Evolutionary conservation across 78 protist species (phyloP).

Genomic region (Dictyostelium citrinum): DNA sequence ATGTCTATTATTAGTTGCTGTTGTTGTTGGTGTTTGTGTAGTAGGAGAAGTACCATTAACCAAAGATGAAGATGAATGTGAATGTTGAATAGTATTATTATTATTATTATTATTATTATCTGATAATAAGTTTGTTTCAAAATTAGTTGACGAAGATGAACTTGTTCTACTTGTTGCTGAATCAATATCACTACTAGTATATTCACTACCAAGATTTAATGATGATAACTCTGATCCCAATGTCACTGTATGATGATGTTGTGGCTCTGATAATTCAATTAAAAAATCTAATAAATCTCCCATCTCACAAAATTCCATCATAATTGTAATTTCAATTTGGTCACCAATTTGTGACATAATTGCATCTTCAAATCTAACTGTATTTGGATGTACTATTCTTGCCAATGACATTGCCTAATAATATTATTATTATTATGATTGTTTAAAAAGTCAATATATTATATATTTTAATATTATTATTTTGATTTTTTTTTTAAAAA

Average conservation of each 20-base stretch:
- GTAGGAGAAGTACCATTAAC: not conserved
- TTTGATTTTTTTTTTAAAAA: not conserved
- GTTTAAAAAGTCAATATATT: too few relatives aligned
- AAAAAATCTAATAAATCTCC: conserved; percentile 69
- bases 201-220: conserved; percentile 2
- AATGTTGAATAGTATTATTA: not conserved
- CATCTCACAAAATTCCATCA: conserved; percentile 45
- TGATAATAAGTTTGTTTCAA: not conserved
- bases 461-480: too few relatives aligned
- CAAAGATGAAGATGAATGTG: not conserved
- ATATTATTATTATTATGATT: not conserved
- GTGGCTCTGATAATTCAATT: not conserved
- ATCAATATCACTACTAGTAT: not conserved
- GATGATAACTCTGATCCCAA: conserved; percentile 7
- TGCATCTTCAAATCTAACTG: conserved; percentile 63
- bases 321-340: conserved; percentile 4
- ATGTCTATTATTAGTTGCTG: not conserved
- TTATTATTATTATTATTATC: not conserved
- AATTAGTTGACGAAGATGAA: not conserved
- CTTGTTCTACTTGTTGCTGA: not conserved
- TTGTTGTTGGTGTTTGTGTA: too few relatives aligned
- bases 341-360: not conserved
- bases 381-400: conserved; percentile 7
- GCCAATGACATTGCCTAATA: conserved; percentile 62
- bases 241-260: not conserved